Percentiles rank a stretch among this genome's conserved stretches.
phyloP scores from a whole-genome alignment of 2,329 filamentous ascomycete species.

The Pseudogymnoascus sp. region DNA sequence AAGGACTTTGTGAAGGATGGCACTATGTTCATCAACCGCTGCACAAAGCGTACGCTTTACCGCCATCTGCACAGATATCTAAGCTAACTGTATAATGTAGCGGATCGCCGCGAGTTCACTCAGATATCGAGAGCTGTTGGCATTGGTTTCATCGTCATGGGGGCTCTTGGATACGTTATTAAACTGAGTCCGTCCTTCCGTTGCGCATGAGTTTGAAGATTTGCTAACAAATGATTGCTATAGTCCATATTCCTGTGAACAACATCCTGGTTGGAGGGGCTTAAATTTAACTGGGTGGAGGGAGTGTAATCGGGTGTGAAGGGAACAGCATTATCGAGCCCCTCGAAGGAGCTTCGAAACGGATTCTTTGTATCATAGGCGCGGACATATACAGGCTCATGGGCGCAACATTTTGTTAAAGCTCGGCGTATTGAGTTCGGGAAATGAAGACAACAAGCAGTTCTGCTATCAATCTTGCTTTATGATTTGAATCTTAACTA shows the following conservation, averaged over 20 bases:
- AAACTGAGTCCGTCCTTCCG: conserved; percentile 36
- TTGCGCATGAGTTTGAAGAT: background rate
- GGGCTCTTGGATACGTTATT: conserved; percentile 44
- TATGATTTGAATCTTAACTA: background rate
- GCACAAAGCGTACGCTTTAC: conserved; percentile 36
- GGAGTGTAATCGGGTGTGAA: conserved; percentile 5
- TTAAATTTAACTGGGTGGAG: conserved; percentile 16
- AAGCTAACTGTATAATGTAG: conserved; percentile 20
- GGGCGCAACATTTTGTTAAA: conserved; percentile 7
- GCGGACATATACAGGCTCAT: conserved; percentile 7
- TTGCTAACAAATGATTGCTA: conserved; percentile 11
- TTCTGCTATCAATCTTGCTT: conserved; percentile 7
- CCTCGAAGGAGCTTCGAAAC: conserved; percentile 8
- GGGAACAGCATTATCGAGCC: conserved; percentile 1
- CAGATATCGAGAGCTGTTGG: conserved; percentile 45
- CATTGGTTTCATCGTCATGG: conserved; percentile 46
- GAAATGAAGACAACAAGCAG: conserved; percentile 9
- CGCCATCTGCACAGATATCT: background rate
- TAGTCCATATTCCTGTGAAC: conserved; percentile 45
- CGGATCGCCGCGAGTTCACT: conserved; percentile 33
- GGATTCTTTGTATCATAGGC: conserved; percentile 7
- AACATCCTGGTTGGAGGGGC: conserved; percentile 41
- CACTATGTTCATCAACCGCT: conserved; percentile 36
- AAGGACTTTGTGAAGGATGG: conserved; percentile 40
- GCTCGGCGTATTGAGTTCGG: conserved; percentile 8